Conservation (phyloP, 768 basidiomycete species). For the Suillus ampliporus region DNA sequence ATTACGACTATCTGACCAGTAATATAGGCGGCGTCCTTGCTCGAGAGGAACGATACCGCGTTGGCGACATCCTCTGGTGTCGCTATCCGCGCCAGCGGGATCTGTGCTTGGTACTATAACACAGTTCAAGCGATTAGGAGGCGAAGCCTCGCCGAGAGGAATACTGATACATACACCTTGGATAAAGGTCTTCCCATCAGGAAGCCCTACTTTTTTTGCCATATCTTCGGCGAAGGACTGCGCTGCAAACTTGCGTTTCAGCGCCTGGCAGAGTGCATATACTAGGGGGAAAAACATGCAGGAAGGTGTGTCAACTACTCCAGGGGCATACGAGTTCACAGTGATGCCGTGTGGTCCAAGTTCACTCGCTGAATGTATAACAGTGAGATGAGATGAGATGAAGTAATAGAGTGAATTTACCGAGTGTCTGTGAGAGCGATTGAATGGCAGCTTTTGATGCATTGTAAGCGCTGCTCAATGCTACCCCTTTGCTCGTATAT, state of each 20-base stretch:
- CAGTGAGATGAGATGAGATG: background rate
- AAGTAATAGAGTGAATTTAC: slow-evolving; percentile 2
- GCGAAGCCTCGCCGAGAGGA: background rate
- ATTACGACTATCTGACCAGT: slow-evolving; percentile 15
- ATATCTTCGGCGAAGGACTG: background rate
- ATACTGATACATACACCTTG: background rate
- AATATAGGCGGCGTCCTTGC: slow-evolving; percentile 31
- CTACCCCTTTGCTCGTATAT: slow-evolving; percentile 11
- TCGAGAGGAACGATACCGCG: slow-evolving; percentile 37
- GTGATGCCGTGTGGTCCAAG: slow-evolving; percentile 18
- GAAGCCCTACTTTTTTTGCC: background rate
- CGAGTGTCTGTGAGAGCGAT: slow-evolving; percentile 37
- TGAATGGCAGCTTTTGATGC: slow-evolving; percentile 44
- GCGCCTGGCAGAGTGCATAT: too few species aligned
- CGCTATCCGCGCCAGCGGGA: background rate
- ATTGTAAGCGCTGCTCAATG: slow-evolving; percentile 26
- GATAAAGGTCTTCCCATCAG: slow-evolving; percentile 1
- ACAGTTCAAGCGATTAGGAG: background rate
- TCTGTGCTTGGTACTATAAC: background rate
- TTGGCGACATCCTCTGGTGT: background rate
- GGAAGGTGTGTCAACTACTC: slow-evolving; percentile 13
- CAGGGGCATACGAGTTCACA: too few species aligned
- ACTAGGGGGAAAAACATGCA: background rate
- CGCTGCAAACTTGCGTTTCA: background rate
- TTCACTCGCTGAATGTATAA: slow-evolving; percentile 26